These are phyloP conservation scores for Macadamia tetraphylla DNA, from an alignment of 164 flowering plant genomes.

Conservation along the genomic window DNA sequence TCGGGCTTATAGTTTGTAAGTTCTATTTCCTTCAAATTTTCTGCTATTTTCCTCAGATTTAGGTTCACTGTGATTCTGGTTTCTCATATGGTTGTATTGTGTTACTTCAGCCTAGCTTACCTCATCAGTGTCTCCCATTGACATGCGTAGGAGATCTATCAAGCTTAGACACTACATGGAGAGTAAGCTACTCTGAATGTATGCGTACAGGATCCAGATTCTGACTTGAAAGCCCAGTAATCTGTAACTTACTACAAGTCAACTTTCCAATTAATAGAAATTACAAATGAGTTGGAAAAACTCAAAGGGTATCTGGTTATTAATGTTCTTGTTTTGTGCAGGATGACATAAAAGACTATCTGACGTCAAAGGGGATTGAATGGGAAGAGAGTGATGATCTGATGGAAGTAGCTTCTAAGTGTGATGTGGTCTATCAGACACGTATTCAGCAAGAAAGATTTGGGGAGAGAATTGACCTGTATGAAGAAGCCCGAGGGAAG, in stretches of 20 bases:
- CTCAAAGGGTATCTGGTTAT: background rate
- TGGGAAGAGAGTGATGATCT: slow-evolving; percentile 94
- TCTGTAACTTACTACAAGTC: background rate
- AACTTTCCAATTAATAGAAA: background rate
- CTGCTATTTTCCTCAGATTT: no score
- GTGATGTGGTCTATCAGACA: slow-evolving; percentile 98
- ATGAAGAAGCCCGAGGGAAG: slow-evolving; percentile 93
- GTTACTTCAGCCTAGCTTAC: no score
- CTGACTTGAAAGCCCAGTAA: background rate
- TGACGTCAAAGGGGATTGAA: slow-evolving; percentile 62
- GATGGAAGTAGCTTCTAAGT: slow-evolving; percentile 84
- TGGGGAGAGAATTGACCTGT: slow-evolving; percentile 76
- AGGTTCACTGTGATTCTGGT: no score
- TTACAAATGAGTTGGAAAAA: background rate
- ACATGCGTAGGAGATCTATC: no score
- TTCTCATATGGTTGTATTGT: no score
- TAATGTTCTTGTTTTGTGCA: slow-evolving; percentile 13
- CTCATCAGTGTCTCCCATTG: no score
- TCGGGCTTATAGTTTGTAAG: no score
- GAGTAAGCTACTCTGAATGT: no score
- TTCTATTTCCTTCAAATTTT: no score
- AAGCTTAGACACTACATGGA: no score
- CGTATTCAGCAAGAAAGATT: slow-evolving; percentile 91
- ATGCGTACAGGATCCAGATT: no score
- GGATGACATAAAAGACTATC: slow-evolving; percentile 93